Evolutionary conservation across 768 basidiomycete species (phyloP).

Genomic region (Termitomyces sp.): DNA sequence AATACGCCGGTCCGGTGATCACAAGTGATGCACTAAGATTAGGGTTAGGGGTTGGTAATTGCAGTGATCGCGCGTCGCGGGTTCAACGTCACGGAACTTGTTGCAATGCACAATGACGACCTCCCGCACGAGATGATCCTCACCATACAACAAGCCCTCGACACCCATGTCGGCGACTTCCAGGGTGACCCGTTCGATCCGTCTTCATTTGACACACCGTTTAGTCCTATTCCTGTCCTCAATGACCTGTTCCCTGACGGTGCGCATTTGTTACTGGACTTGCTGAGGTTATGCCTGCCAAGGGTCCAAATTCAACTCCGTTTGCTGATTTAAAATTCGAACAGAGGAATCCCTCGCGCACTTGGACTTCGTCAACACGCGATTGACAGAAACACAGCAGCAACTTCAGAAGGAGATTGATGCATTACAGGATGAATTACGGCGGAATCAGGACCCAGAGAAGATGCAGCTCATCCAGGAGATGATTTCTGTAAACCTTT

Average conservation of each 20-base stretch:
- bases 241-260: slow-evolving; percentile 82
- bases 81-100: slow-evolving; percentile 7
- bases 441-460: slow-evolving; percentile 78
- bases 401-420: slow-evolving; percentile 73
- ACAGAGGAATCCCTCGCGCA: slow-evolving; percentile 75
- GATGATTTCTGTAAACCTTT: slow-evolving; percentile 79
- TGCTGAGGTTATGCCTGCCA: slow-evolving; percentile 5
- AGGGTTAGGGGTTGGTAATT: slow-evolving; percentile 22
- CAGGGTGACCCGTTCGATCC: slow-evolving; percentile 53
- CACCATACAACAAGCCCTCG: slow-evolving; percentile 68
- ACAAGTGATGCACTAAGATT: slow-evolving; percentile 5
- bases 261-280: slow-evolving; percentile 25
- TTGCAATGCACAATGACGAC: slow-evolving; percentile 41
- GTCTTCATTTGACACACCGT: slow-evolving; percentile 43
- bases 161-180: slow-evolving; percentile 40
- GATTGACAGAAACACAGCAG: slow-evolving; percentile 65
- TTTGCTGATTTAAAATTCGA: slow-evolving; percentile 6
- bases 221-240: slow-evolving; percentile 52
- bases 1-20: neutral
- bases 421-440: slow-evolving; percentile 61
- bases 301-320: slow-evolving; percentile 7
- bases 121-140: slow-evolving; percentile 66
- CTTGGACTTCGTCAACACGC: slow-evolving; percentile 66
- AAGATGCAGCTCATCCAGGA: slow-evolving; percentile 91
- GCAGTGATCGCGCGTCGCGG: too few species aligned